Evolutionary conservation across 768 basidiomycete species (phyloP), one percentile per base, ranked within the genome.

Genomic region (Termitomyces heimii): DNA sequence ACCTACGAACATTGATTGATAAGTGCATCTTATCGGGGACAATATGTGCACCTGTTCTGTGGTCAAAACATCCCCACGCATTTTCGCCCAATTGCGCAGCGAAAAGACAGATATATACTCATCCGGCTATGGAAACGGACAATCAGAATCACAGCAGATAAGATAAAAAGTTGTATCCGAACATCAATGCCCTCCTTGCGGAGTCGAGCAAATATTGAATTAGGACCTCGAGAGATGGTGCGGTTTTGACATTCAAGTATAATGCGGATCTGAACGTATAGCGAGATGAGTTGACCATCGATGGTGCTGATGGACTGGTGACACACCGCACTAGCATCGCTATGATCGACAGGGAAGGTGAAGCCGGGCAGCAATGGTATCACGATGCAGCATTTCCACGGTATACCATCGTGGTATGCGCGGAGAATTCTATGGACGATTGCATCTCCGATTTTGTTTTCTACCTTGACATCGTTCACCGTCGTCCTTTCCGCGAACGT

Each of bases 191-290:
- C 88, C 70, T 93, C 91, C 63, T 88, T 89, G 32, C 87, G 78
- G 50, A 99, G 75, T 46, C 94, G 79, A 6, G 82, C 83, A 68
- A 92, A 98, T 62, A 99, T 96, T 3, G 94, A 97, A 69, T 91
- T 79, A 4, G 93, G 91, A 1, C 97, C 97, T 46, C 96, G 81
- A 54, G 81, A 82, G 46, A 98, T 88, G 0, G 93, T 88, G 57
- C 89, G 81, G 66, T 92, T 95, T 71, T 99, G 97, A 66, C 94
- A 96, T 67, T 99, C 94, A 37, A 98, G 67, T 67, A 98, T 98
- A 55, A 98, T 88, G 34, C 96, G 92, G 63, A 96, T 84, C 92
- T 94, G 62, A 18, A 3, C 34, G 29, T 14, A 37, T 2, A 44
- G 6, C 18, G 12, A 53, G 22, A 31, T 57, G 6, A 59, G 56